Evolutionary conservation across 257 asterid species (phyloP).

Genomic region (Scutellaria minor): DNA sequence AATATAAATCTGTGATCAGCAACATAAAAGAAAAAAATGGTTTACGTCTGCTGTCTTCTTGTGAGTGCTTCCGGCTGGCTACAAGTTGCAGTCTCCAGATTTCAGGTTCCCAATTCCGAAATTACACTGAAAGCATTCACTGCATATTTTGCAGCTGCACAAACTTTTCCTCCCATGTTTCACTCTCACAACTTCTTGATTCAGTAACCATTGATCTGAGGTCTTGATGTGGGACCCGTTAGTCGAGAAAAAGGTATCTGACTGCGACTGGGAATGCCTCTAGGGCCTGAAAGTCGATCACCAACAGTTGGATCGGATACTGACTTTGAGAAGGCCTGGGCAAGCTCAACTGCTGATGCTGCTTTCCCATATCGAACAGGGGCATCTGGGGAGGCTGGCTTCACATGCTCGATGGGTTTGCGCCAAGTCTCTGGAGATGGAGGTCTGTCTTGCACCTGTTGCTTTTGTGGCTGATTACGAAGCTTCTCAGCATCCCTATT

Average conservation of each 20-base stretch:
- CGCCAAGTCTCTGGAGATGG: conserved; percentile 97
- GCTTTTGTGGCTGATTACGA: conserved; percentile 55
- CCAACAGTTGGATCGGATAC: conserved; percentile 58
- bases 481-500: conserved; percentile 56
- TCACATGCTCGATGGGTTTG: conserved; percentile 62
- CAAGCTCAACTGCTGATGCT: conserved; percentile 92
- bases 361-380: conserved; percentile 68
- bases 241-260: conserved; percentile 84
- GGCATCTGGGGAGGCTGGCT: conserved; percentile 50
- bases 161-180: neutral
- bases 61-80: conserved; percentile 27
- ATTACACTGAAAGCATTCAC: neutral
- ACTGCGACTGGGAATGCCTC: conserved; percentile 60
- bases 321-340: conserved; percentile 85
- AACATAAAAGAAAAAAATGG: conserved; percentile 16
- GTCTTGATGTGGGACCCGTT: conserved; percentile 74
- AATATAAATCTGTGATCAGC: conserved; percentile 29
- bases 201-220: conserved; percentile 92
- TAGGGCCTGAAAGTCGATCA: conserved; percentile 56
- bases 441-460: conserved; percentile 63
- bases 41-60: conserved; percentile 26
- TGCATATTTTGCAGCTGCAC: conserved; percentile 19
- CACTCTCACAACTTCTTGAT: conserved; percentile 16
- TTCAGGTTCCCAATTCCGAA: conserved; percentile 24
- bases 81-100: conserved; percentile 18